Evolutionary conservation across 805 yeast species (phyloP), one percentile per base, ranked within the genome.

Genomic region (Starmerella sp.): DNA sequence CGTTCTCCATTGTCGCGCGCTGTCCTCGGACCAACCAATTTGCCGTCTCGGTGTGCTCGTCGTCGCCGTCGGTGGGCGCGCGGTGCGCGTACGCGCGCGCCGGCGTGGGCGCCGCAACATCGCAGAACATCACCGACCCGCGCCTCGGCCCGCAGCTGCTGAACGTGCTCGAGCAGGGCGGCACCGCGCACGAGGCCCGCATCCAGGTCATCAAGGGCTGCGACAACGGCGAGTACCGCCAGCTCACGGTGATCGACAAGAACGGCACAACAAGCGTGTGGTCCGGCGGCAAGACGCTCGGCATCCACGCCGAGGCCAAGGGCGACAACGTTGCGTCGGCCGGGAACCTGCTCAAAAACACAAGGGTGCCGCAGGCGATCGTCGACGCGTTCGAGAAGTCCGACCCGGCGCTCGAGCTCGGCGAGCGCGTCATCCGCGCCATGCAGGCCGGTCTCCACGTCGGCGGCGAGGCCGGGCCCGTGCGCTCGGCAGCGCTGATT

Each of bases 381-480:
- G 61, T 58, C 14, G 53, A 52, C 7, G 17, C 56, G 9, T 56
- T 58, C 30, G 15, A 17, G 38, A 10, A 17, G 5, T 47, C 61
- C 5, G 49, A 48, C 22, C 48, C 55, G 3, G 13, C 11, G n/a
- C 32, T 13, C 10, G 54, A 51, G 34, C 52, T 58, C 4, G 61
- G 58, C 30, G 46, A 45, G 43, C 57, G 58, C 15, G 60, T 56
- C 2, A 31, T 58, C 35, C 39, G 36, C 7, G 60, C 61, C 11
- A 54, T 58, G 61, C 39, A 56, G 43, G 61, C 61, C 6, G 61
- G 61, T 17, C 52, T 58, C 14, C 39, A 42, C 22, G 61, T 60
- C 32, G 61, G 61, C 9, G 61, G 61, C 11, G 61, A 58, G 48
- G 61, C 61, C 5, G 61, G 61, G 5, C 60, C 57, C 9, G 61